A percentile compares a stretch with the other conserved stretches of the same genome.
These are phyloP conservation scores for Helotiales sp. DNA, from an alignment of 2,329 filamentous ascomycete species.

Conservation along the genomic window DNA sequence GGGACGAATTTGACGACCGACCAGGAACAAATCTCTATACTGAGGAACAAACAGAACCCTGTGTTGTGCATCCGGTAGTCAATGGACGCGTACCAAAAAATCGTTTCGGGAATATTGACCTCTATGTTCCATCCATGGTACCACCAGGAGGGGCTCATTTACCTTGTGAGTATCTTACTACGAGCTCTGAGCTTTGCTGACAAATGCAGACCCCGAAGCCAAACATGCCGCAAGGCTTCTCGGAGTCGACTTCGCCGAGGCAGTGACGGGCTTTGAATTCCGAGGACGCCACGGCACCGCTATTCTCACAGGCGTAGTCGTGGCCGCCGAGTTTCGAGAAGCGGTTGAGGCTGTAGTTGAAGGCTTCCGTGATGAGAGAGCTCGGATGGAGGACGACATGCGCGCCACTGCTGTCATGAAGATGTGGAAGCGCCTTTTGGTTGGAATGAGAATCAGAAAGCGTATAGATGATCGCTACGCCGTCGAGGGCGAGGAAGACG, in stretches of 20 bases:
- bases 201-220: slow-evolving; percentile 53
- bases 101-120: slow-evolving; percentile 88
- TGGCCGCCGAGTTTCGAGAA: slow-evolving; percentile 70
- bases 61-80: slow-evolving; percentile 73
- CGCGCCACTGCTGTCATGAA: slow-evolving; percentile 61
- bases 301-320: slow-evolving; percentile 74
- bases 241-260: slow-evolving; percentile 83
- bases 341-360: slow-evolving; percentile 69
- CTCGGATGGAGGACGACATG: slow-evolving; percentile 62
- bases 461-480: slow-evolving; percentile 31
- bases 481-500: slow-evolving; percentile 54
- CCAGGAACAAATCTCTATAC: slow-evolving; percentile 60
- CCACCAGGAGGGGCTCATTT: slow-evolving; percentile 80
- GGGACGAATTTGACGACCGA: slow-evolving; percentile 44
- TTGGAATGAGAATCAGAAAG: slow-evolving; percentile 59
- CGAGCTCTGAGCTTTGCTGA: slow-evolving; percentile 15
- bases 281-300: slow-evolving; percentile 84
- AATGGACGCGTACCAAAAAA: slow-evolving; percentile 83
- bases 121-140: slow-evolving; percentile 91
- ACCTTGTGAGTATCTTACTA: slow-evolving; percentile 43
- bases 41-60: slow-evolving; percentile 67
- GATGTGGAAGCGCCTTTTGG: slow-evolving; percentile 75
- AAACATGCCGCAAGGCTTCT: slow-evolving; percentile 72
- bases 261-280: slow-evolving; percentile 88
- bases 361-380: slow-evolving; percentile 65